phyloP scores from a whole-genome alignment of 371 early-diverging fungal genomes.

The Encephalitozoon intestinalis region DNA sequence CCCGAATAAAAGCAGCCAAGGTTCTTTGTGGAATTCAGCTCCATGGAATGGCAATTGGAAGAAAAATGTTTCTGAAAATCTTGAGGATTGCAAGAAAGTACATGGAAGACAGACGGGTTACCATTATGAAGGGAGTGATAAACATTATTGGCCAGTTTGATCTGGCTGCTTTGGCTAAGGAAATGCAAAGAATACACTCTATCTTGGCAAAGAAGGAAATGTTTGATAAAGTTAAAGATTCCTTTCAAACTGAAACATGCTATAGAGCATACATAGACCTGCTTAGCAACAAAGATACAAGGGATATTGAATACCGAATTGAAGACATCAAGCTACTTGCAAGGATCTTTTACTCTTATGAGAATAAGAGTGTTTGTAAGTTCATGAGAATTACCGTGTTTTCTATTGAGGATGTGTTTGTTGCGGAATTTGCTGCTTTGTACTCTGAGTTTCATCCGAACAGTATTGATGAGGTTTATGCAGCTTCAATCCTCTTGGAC shows the following conservation, averaged over 20 bases:
- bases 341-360: slow-evolving; percentile 6
- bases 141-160: neutral
- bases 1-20: neutral
- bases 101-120: neutral
- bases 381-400: neutral
- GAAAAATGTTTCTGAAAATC: neutral
- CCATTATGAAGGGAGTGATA: slow-evolving; percentile 1
- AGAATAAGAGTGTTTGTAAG: slow-evolving; percentile 1
- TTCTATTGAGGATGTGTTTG: slow-evolving; percentile 11
- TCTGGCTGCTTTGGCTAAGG: neutral
- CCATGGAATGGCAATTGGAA: neutral
- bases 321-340: neutral
- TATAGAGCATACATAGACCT: slow-evolving; percentile 23
- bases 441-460: slow-evolving; percentile 16
- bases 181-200: neutral
- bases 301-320: slow-evolving; percentile 3
- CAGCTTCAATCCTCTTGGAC: slow-evolving; percentile 1
- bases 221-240: slow-evolving; percentile 11
- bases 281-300: neutral
- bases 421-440: slow-evolving; percentile 3
- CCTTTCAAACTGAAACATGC: neutral
- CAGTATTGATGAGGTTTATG: slow-evolving; percentile 7
- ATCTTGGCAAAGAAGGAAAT: neutral
- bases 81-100: slow-evolving; percentile 9
- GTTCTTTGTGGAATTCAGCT: neutral